Percentiles rank a stretch among this genome's conserved stretches.
phyloP scores from a whole-genome alignment of 164 flowering plant genomes.

The Cinnamomum chago region DNA sequence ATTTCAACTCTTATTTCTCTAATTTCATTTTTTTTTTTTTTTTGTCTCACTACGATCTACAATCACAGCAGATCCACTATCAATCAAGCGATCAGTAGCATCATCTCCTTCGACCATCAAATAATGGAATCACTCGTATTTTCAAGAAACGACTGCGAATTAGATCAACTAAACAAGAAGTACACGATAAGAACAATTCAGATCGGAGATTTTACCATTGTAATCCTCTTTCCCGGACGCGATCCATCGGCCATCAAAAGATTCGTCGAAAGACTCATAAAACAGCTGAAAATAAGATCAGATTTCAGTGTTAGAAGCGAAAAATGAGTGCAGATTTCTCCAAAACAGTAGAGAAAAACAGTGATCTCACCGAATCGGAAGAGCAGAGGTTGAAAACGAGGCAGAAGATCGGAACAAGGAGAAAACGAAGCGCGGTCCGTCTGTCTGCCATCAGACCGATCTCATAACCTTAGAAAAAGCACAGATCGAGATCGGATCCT shows the following conservation, averaged over 20 bases:
- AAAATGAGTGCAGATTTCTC: neutral
- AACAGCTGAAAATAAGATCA: constrained; percentile 36
- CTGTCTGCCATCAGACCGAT: constrained; percentile 19
- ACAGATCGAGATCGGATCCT: neutral
- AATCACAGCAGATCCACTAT: neutral
- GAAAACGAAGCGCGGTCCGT: constrained; percentile 8
- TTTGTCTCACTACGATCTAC: neutral
- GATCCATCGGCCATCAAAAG: constrained; percentile 71
- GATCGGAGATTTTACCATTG: constrained; percentile 37
- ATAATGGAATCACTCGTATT: too few relatives aligned
- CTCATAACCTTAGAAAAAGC: neutral
- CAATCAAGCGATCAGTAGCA: neutral
- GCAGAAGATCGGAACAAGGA: constrained; percentile 20
- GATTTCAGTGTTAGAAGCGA: neutral
- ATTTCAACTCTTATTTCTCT: neutral
- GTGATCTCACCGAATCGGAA: constrained; percentile 25
- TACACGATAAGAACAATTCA: neutral
- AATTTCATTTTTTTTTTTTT: neutral
- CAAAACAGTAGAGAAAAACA: neutral
- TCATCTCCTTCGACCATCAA: too few relatives aligned
- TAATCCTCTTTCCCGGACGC: constrained; percentile 72
- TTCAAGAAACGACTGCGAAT: too few relatives aligned
- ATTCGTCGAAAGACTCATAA: constrained; percentile 75
- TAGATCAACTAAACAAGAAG: neutral
- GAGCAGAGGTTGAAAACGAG: constrained; percentile 26